A percentile compares a stretch with the other conserved stretches of the same genome.
phyloP scores from a whole-genome alignment of 768 basidiomycete species.

The Auriscalpium orientale region DNA sequence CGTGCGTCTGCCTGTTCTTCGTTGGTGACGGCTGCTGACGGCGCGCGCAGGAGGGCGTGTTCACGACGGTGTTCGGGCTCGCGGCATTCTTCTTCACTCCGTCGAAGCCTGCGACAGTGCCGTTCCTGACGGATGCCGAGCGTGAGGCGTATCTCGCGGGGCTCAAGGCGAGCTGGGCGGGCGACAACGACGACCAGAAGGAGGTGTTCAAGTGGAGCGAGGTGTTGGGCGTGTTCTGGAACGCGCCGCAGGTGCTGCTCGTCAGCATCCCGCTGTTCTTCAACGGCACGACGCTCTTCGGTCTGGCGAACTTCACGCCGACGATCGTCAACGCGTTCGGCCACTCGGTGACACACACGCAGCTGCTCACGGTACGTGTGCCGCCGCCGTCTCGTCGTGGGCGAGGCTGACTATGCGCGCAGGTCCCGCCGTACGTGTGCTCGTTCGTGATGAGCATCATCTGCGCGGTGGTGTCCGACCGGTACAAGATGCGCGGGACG shows the following conservation, averaged over 20 bases:
- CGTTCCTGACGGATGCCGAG: constrained; percentile 45
- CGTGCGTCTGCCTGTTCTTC: constrained; percentile 19
- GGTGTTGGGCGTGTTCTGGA: constrained; percentile 37
- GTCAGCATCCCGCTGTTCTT: constrained; percentile 45
- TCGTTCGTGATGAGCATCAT: constrained; percentile 16
- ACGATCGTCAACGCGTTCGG: constrained; percentile 24
- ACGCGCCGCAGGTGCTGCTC: constrained; percentile 46
- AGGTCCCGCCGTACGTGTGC: constrained; percentile 26
- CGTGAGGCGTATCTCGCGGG: constrained; percentile 30
- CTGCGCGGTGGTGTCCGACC: constrained; percentile 11
- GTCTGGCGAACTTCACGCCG: constrained; percentile 21
- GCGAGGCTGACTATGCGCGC: background rate
- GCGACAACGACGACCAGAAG: constrained; percentile 23
- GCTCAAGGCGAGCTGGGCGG: constrained; percentile 23
- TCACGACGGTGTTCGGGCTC: constrained; percentile 53
- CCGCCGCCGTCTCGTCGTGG: background rate
- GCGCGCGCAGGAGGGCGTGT: constrained; percentile 41
- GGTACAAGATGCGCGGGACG: constrained; percentile 9
- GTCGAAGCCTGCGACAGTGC: constrained; percentile 32
- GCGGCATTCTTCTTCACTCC: constrained; percentile 43
- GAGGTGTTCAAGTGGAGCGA: constrained; percentile 54
- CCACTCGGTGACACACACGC: constrained; percentile 19
- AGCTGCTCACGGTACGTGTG: constrained; percentile 20
- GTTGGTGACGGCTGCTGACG: background rate
- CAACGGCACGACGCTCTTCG: constrained; percentile 33